Conservation (phyloP, 495 filamentous ascomycete genomes). For the Wilcoxina mikolae region DNA sequence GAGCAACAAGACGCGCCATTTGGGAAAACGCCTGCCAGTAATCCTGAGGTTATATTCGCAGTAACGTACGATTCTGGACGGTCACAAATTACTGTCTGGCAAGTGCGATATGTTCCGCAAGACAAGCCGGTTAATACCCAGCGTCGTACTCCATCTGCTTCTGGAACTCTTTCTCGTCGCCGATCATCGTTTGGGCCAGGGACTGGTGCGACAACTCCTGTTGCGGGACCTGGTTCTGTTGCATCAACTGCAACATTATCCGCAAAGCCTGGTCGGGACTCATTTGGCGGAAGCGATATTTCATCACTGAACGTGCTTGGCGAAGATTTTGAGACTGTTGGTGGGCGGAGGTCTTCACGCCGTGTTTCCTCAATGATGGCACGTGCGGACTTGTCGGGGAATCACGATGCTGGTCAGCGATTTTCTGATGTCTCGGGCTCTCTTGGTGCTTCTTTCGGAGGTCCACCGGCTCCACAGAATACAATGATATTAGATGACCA, state of each 20-base stretch:
- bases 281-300: conserved; percentile 34
- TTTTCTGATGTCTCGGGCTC: conserved; percentile 57
- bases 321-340: conserved; percentile 55
- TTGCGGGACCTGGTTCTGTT: conserved; percentile 36
- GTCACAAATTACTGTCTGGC: conserved; percentile 25
- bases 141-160: conserved; percentile 21
- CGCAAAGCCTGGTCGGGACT: conserved; percentile 14
- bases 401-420: conserved; percentile 45
- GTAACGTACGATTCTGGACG: conserved; percentile 63
- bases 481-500: conserved; percentile 25
- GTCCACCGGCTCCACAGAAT: conserved; percentile 23
- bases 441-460: conserved; percentile 27
- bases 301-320: conserved; percentile 40
- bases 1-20: conserved; percentile 12
- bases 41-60: conserved; percentile 47
- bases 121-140: conserved; percentile 24
- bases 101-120: conserved; percentile 28
- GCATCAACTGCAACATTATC: conserved; percentile 19
- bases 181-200: conserved; percentile 77
- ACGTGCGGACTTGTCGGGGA: conserved; percentile 69
- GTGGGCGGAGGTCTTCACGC: conserved; percentile 62
- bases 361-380: conserved; percentile 86
- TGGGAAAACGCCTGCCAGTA: conserved; percentile 7
- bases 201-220: conserved; percentile 66
- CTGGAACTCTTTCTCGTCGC: conserved; percentile 32